Evolutionary conservation across 352 stramenopile species (phyloP).

Genomic region (Pythium rhizo-oryzae): DNA sequence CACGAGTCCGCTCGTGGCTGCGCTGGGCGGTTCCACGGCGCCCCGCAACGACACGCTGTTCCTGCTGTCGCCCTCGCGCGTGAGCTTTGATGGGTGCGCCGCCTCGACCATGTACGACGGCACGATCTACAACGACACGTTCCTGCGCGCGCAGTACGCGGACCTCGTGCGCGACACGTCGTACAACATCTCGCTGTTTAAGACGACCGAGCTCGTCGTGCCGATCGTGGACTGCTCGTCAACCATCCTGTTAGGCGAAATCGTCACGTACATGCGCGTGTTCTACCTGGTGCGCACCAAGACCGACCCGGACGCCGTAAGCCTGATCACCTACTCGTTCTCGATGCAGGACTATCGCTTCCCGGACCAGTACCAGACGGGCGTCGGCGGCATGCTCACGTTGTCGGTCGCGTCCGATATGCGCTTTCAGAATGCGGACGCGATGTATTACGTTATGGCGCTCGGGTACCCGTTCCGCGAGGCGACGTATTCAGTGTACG

Average conservation of each 20-base stretch:
- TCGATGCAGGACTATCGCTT: slow-evolving; percentile 30
- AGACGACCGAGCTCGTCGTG: slow-evolving; percentile 35
- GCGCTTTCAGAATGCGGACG: slow-evolving; percentile 11
- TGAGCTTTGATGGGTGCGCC: slow-evolving; percentile 26
- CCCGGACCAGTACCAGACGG: slow-evolving; percentile 18
- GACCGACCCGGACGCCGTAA: slow-evolving; percentile 17
- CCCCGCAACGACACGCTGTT: slow-evolving; percentile 37
- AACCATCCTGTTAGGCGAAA: slow-evolving; percentile 3
- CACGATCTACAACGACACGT: slow-evolving; percentile 34
- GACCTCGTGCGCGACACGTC: slow-evolving; percentile 23
- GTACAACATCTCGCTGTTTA: slow-evolving; percentile 39
- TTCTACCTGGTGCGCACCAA: slow-evolving; percentile 28
- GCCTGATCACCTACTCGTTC: slow-evolving; percentile 21
- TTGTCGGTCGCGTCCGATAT: slow-evolving; percentile 19
- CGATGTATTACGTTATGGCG: slow-evolving; percentile 16
- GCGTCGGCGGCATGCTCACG: slow-evolving; percentile 4
- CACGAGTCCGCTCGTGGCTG: slow-evolving; percentile 3
- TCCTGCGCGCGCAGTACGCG: slow-evolving; percentile 24
- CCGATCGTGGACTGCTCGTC: slow-evolving; percentile 45
- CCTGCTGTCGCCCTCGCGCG: neutral
- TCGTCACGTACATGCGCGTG: slow-evolving; percentile 18
- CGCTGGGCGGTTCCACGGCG: slow-evolving; percentile 22
- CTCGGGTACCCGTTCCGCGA: slow-evolving; percentile 36
- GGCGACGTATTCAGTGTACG: slow-evolving; percentile 15
- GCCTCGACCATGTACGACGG: slow-evolving; percentile 25